These are phyloP conservation scores for Fusarium camptoceras DNA, from an alignment of 2,329 filamentous ascomycete species.

Conservation along the genomic window DNA sequence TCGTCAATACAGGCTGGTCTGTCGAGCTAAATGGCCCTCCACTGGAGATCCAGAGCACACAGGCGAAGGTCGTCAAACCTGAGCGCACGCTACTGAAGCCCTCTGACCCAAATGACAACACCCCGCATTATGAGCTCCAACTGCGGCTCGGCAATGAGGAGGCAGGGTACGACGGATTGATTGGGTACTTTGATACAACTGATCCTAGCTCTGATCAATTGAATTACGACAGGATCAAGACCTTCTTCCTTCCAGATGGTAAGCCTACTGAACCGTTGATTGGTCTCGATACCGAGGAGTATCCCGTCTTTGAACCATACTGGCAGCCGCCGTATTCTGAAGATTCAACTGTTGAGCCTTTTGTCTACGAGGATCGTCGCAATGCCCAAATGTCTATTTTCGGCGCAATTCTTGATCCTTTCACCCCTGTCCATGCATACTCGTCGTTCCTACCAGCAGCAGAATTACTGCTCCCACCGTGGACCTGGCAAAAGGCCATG, in stretches of 20 bases:
- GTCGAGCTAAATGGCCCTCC: conserved; percentile 49
- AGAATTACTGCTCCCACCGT: conserved; percentile 48
- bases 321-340: conserved; percentile 33
- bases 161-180: background rate
- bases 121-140: background rate
- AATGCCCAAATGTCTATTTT: conserved; percentile 38
- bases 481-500: conserved; percentile 54
- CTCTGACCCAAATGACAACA: background rate
- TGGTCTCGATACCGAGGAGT: conserved; percentile 21
- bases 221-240: background rate
- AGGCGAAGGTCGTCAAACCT: background rate
- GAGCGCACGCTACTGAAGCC: background rate
- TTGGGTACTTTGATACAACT: background rate
- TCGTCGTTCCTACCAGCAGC: conserved; percentile 49
- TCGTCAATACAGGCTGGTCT: conserved; percentile 55
- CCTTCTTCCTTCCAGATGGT: background rate
- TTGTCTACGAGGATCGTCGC: conserved; percentile 9
- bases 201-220: background rate
- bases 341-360: conserved; percentile 39
- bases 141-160: background rate
- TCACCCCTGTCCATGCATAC: conserved; percentile 52
- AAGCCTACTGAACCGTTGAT: background rate
- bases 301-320: conserved; percentile 46
- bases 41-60: background rate
- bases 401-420: conserved; percentile 54